Evolutionary conservation across 1,284 basidiomycete species (phyloP).

Genomic region (Tylopilus orsonianus): DNA sequence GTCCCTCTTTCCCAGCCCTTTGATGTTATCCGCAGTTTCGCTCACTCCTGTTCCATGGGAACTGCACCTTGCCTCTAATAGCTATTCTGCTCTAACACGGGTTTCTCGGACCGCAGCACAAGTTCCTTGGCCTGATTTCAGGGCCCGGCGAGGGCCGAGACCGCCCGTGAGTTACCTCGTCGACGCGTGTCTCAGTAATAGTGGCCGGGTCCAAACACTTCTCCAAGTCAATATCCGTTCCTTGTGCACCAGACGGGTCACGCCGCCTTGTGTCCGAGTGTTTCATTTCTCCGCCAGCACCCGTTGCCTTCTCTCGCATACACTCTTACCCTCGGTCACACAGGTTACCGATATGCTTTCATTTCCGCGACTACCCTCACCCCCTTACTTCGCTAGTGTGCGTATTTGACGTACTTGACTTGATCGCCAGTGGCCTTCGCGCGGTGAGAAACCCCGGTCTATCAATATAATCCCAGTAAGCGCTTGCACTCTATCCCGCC

Average conservation of each 20-base stretch:
- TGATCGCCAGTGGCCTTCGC: neutral
- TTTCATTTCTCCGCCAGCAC: neutral
- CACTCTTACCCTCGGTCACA: constrained; percentile 17
- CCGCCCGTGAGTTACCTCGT: neutral
- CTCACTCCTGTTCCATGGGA: constrained; percentile 8
- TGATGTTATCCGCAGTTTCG: neutral
- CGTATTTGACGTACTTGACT: constrained; percentile 28
- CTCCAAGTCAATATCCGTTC: constrained; percentile 10
- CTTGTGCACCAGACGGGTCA: constrained; percentile 3
- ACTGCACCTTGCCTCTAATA: neutral
- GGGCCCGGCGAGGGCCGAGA: neutral
- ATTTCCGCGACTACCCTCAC: constrained; percentile 22
- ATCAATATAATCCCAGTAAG: constrained; percentile 2
- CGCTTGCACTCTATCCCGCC: constrained; percentile 10
- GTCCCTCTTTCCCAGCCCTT: neutral
- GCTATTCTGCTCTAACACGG: neutral
- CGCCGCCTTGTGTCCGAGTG: neutral
- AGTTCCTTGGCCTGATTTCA: neutral
- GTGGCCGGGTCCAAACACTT: neutral
- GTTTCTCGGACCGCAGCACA: constrained; percentile 13
- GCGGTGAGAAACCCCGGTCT: constrained; percentile 9
- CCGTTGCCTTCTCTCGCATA: constrained; percentile 11
- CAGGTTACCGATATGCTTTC: constrained; percentile 14
- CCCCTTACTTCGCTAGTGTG: constrained; percentile 1
- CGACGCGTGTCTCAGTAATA: neutral